phyloP scores from a whole-genome alignment of 2,329 filamentous ascomycete species.

The Juglanconis sp. region DNA sequence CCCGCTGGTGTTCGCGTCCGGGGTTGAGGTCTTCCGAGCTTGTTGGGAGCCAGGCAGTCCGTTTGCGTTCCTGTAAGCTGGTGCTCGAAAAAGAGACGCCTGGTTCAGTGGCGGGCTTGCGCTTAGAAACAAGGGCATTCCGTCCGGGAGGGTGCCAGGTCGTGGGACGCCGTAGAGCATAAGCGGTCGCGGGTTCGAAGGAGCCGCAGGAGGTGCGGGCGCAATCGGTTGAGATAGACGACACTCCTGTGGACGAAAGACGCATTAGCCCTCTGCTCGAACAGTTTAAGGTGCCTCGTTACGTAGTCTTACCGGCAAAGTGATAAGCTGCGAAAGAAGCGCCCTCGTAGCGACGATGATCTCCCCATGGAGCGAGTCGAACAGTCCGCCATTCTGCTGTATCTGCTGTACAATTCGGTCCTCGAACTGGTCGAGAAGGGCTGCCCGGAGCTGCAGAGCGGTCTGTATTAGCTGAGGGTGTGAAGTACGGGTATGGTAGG shows the following conservation, averaged over 20 bases:
- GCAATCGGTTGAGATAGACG: background rate
- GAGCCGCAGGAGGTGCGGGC: background rate
- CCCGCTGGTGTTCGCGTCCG: background rate
- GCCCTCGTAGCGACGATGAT: background rate
- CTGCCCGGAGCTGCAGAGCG: background rate
- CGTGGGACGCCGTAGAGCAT: no score
- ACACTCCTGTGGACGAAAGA: constrained; percentile 3
- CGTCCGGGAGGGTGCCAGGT: no score
- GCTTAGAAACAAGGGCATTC: background rate
- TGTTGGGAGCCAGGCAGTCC: background rate
- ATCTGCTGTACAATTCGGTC: background rate
- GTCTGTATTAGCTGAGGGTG: background rate
- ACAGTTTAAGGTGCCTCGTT: background rate
- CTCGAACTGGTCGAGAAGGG: background rate
- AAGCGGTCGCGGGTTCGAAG: no score
- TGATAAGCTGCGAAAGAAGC: background rate
- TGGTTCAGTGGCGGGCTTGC: background rate
- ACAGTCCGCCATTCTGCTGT: background rate
- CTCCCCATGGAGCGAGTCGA: background rate
- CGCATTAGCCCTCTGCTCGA: background rate
- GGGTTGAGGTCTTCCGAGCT: background rate
- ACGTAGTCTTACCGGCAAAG: constrained; percentile 7
- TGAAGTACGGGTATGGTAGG: no score
- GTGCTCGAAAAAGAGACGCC: background rate
- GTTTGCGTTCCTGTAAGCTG: background rate